A percentile compares a stretch with the other conserved stretches of the same genome.
Conservation (phyloP, 1,284 basidiomycete species). For the Ceratobasidium sp. region DNA sequence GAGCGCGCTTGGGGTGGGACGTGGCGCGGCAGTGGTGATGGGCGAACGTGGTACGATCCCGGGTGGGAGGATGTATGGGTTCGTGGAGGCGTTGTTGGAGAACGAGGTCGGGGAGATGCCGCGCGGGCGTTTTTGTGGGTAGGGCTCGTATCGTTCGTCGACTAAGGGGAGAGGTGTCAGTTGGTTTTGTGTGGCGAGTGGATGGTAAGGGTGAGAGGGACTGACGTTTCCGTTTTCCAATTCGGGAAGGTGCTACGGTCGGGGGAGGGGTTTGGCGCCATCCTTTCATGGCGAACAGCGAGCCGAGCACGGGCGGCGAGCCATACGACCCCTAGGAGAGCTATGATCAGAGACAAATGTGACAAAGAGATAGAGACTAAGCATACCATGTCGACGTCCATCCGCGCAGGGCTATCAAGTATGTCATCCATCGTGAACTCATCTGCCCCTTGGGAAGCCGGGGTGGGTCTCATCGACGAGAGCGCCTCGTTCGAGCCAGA, state of each 20-base stretch:
- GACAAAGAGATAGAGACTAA: not conserved
- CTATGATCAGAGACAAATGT: not conserved
- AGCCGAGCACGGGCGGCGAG: conserved; percentile 44
- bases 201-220: not conserved
- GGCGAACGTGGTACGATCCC: conserved; percentile 47
- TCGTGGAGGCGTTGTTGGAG: conserved; percentile 31
- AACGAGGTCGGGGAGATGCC: conserved; percentile 47
- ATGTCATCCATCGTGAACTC: conserved; percentile 43
- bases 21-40: conserved; percentile 44
- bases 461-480: not conserved
- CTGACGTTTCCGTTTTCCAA: conserved; percentile 50
- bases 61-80: conserved; percentile 27
- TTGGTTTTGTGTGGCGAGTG: too few species aligned
- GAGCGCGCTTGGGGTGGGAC: conserved; percentile 14
- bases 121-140: conserved; percentile 49
- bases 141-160: conserved; percentile 51
- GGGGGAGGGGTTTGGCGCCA: conserved; percentile 50
- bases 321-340: conserved; percentile 32
- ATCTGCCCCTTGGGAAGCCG: conserved; percentile 36
- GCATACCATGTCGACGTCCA: conserved; percentile 50
- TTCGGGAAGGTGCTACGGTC: conserved; percentile 45
- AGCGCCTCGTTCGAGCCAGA: conserved; percentile 20
- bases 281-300: conserved; percentile 36
- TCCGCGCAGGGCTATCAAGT: conserved; percentile 48
- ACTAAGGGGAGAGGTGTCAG: conserved; percentile 20